Base-by-base conservation (phyloP, 768 basidiomycete genomes). In the Lentinula boryana region DNA sequence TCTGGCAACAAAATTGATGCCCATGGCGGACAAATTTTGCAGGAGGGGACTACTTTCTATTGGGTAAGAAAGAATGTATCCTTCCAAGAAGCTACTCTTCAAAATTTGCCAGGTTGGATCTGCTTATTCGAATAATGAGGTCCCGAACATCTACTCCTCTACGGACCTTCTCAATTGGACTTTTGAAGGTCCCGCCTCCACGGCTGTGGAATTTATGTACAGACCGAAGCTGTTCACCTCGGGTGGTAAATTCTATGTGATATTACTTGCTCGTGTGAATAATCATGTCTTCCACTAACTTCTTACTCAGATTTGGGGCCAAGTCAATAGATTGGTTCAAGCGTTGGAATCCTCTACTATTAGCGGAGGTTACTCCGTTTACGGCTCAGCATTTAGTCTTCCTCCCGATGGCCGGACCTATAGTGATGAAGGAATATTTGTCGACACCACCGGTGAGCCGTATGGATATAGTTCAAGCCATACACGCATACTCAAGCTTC, bases 81-180 rank as follows among this genome's bases (percentile, higher is more conserved):
- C 16, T 49, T 36, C 57, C 18, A 33, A 18, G 2, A 1, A 56
- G 33, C n/a, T 33, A 7, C 15, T 48, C 9, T n/a, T 36, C 41
- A 61, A 5, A 15, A 36, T 49, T 18, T 12, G 43, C 21, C 7
- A 43, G 48, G 48, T 57, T 32, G 55, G 60, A 40, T 27, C 46
- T 53, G 44, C 57, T 31, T 48, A 60, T 48, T n/a, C 38, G 21
- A 56, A 43, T 16, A 56, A 56, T 40, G 55, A 56, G 32, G 62
- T 55, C n/a, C 52, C 72, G 44, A 70, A 69, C 51, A 65, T 70
- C 1, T 69, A 70, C 58, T 68, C 69, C 2, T 71, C 69, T 23
- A 56, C 61, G 10, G 71, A 71, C 57, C 65, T 71, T 31, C 55
- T 70, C 33, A 71, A 71, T 52, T 71, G 69, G 70, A 65, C 69